Evolutionary conservation across 2,329 filamentous ascomycete genomes (phyloP).

Genomic region (Sporothrix sp.): DNA sequence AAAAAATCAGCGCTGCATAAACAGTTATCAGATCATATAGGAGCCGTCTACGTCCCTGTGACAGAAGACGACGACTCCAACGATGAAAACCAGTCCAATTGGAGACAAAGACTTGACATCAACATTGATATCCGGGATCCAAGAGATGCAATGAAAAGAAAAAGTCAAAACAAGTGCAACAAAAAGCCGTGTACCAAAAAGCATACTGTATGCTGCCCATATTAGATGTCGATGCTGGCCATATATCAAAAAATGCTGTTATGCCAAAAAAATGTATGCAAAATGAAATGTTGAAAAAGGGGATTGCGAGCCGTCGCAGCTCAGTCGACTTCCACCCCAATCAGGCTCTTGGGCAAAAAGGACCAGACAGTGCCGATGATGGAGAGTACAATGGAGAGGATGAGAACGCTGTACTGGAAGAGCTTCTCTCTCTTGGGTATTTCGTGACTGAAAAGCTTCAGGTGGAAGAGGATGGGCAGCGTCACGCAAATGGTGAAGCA

Average conservation of each 20-base stretch:
- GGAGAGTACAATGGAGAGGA: slow-evolving; percentile 60
- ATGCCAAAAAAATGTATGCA: background rate
- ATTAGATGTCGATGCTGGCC: background rate
- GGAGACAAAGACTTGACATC: background rate
- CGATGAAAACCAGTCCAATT: background rate
- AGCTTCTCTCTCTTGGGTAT: slow-evolving; percentile 54
- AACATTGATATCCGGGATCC: background rate
- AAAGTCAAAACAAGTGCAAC: background rate
- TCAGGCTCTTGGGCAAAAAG: slow-evolving; percentile 68
- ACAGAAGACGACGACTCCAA: too few species aligned
- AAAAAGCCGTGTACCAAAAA: background rate
- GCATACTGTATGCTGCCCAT: slow-evolving; percentile 2
- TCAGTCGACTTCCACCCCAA: slow-evolving; percentile 41
- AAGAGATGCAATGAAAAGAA: background rate
- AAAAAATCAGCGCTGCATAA: background rate
- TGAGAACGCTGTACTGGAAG: slow-evolving; percentile 59
- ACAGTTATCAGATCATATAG: background rate
- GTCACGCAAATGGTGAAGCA: slow-evolving; percentile 95
- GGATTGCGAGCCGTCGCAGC: background rate
- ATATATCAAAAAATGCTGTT: slow-evolving; percentile 2
- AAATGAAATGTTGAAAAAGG: background rate
- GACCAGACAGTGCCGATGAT: slow-evolving; percentile 76
- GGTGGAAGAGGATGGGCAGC: slow-evolving; percentile 76
- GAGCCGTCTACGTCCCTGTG: too few species aligned
- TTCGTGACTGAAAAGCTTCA: slow-evolving; percentile 76